Evolutionary conservation across 2,329 filamentous ascomycete species (phyloP).

Genomic region (Hirsutella thompsonii): DNA sequence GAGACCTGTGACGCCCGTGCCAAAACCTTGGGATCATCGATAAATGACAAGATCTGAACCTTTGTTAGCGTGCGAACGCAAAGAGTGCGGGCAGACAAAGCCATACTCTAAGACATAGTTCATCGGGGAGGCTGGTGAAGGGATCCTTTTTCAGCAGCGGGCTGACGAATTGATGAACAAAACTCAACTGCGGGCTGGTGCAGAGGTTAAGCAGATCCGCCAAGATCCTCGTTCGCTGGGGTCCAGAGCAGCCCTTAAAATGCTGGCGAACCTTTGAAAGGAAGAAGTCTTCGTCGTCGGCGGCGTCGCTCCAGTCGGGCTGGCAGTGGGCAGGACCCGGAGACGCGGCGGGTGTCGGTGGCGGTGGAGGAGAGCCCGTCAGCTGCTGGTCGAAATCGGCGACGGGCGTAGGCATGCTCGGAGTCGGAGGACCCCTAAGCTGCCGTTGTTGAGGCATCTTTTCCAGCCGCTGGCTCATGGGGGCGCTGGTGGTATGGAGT

Average conservation of each 20-base stretch:
- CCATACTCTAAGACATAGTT: conserved; percentile 74
- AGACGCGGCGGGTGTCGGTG: conserved; percentile 52
- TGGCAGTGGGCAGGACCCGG: conserved; percentile 48
- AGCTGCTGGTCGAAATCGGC: conserved; percentile 49
- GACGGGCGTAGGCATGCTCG: conserved; percentile 53
- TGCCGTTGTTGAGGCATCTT: conserved; percentile 32
- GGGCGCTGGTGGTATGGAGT: conserved; percentile 33
- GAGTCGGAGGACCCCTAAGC: conserved; percentile 47
- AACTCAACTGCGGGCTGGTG: conserved; percentile 88
- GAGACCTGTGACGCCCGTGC: conserved; percentile 95
- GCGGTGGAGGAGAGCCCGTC: conserved; percentile 48
- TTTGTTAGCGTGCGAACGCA: neutral
- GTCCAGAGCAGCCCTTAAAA: conserved; percentile 65
- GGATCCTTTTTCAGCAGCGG: conserved; percentile 92
- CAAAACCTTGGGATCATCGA: conserved; percentile 90
- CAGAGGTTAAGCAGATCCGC: conserved; percentile 87
- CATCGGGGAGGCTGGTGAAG: conserved; percentile 82
- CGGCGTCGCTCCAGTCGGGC: conserved; percentile 63
- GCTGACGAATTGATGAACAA: conserved; percentile 91
- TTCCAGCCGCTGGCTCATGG: conserved; percentile 34
- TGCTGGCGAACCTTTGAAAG: conserved; percentile 66
- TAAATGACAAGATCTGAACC: conserved; percentile 76
- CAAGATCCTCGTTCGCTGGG: conserved; percentile 68
- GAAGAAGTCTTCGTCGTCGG: conserved; percentile 72
- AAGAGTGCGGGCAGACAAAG: neutral